These are phyloP conservation scores for Plantago major DNA, from an alignment of 257 asterid species.

Conservation along the genomic window DNA sequence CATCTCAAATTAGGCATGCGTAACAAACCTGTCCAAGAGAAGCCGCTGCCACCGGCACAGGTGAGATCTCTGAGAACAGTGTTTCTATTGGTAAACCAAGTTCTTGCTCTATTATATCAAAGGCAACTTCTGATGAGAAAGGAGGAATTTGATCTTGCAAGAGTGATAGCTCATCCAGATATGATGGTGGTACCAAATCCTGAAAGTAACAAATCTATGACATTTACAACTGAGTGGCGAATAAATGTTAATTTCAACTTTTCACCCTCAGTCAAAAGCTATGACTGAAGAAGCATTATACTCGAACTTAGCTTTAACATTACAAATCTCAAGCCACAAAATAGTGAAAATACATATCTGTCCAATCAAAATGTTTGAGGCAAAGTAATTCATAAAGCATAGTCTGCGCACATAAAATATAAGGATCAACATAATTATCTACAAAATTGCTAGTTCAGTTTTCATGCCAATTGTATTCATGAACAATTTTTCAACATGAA, in stretches of 20 bases:
- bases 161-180: constrained; percentile 85
- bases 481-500: too few relatives aligned
- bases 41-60: constrained; percentile 97
- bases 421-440: too few relatives aligned
- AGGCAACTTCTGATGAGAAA: constrained; percentile 82
- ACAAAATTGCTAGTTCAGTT: too few relatives aligned
- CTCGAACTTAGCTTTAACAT: constrained; percentile 14
- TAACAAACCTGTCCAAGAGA: constrained; percentile 88
- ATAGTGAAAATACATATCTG: background rate
- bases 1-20: constrained; percentile 2
- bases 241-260: constrained; percentile 7
- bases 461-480: too few relatives aligned
- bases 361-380: background rate
- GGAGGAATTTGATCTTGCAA: constrained; percentile 94
- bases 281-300: background rate
- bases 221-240: constrained; percentile 11
- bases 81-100: constrained; percentile 74
- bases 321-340: constrained; percentile 10
- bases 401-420: too few relatives aligned
- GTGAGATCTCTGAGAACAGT: constrained; percentile 86
- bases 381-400: too few relatives aligned
- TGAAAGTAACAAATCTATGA: constrained; percentile 23
- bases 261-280: constrained; percentile 16
- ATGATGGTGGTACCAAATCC: constrained; percentile 95
- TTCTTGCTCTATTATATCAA: constrained; percentile 77